Conservation (phyloP, 345 rosid genomes). For the Hibiscus trionum region DNA sequence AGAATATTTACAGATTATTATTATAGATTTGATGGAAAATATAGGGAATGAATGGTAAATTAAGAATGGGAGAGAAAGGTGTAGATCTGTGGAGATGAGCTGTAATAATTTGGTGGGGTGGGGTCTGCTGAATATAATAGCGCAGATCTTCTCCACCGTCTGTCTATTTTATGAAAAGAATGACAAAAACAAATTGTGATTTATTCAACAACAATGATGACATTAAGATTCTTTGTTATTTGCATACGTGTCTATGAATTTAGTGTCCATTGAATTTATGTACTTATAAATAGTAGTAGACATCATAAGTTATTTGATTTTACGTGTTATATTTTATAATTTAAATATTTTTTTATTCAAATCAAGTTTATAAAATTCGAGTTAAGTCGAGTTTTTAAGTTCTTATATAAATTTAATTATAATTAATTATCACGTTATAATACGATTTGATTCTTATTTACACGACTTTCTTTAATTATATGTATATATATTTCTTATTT, state of each 20-base stretch:
- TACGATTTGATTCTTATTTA: too few relatives aligned
- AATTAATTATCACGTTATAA: too few relatives aligned
- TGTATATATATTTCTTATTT: too few relatives aligned
- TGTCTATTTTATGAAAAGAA: slow-evolving; percentile 18
- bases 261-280: too few relatives aligned
- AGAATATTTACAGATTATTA: slow-evolving; percentile 14
- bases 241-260: neutral
- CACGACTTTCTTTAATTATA: too few relatives aligned
- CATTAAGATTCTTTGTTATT: slow-evolving; percentile 7
- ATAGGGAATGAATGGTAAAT: slow-evolving; percentile 22
- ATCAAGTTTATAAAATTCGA: too few relatives aligned
- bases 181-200: slow-evolving; percentile 5
- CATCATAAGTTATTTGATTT: too few relatives aligned
- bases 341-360: too few relatives aligned
- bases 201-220: slow-evolving; percentile 10
- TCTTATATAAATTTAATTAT: too few relatives aligned
- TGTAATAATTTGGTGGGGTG: slow-evolving; percentile 28
- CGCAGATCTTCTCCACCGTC: slow-evolving; percentile 32
- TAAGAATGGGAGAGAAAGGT: slow-evolving; percentile 3
- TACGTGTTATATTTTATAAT: too few relatives aligned
- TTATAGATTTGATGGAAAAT: slow-evolving; percentile 4
- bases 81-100: slow-evolving; percentile 32
- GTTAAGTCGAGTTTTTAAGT: too few relatives aligned
- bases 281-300: too few relatives aligned
- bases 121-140: slow-evolving; percentile 41